Evolutionary conservation across 1,284 basidiomycete genomes (phyloP).

Genomic region (Pascua sp.): DNA sequence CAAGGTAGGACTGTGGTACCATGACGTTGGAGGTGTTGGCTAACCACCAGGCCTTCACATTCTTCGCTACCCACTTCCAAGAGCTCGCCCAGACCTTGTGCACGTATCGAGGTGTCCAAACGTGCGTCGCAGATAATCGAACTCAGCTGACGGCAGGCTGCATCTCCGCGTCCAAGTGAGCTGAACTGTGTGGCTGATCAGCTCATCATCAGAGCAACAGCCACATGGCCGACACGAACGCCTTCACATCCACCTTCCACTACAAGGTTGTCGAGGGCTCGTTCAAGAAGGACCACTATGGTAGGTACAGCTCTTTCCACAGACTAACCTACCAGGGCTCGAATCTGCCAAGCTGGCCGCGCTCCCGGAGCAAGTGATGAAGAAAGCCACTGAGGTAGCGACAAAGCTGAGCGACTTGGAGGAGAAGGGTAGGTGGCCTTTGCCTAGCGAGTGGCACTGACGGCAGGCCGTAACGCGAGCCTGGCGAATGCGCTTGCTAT

Average conservation of each 20-base stretch:
- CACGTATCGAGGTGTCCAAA: conserved; percentile 29
- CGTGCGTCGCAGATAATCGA: conserved; percentile 13
- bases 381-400: conserved; percentile 62
- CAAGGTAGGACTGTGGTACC: conserved; percentile 55
- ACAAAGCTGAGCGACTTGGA: conserved; percentile 61
- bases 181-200: background rate
- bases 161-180: conserved; percentile 75
- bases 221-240: conserved; percentile 53
- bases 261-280: conserved; percentile 59
- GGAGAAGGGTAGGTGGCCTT: conserved; percentile 47
- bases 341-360: conserved; percentile 79
- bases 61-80: conserved; percentile 76
- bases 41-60: conserved; percentile 64
- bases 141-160: conserved; percentile 54
- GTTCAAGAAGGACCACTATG: conserved; percentile 43
- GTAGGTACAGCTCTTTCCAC: conserved; percentile 16
- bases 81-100: conserved; percentile 41
- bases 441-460: background rate
- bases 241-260: conserved; percentile 68
- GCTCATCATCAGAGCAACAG: conserved; percentile 7
- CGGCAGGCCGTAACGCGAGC: conserved; percentile 12
- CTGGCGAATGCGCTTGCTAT: conserved; percentile 8
- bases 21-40: background rate
- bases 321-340: conserved; percentile 57
- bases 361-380: conserved; percentile 65